A percentile compares a stretch with the other conserved stretches of the same genome.
These are phyloP conservation scores for Diplosphaera chodatii DNA, from an alignment of 139 green algal species.

Conservation along the genomic window DNA sequence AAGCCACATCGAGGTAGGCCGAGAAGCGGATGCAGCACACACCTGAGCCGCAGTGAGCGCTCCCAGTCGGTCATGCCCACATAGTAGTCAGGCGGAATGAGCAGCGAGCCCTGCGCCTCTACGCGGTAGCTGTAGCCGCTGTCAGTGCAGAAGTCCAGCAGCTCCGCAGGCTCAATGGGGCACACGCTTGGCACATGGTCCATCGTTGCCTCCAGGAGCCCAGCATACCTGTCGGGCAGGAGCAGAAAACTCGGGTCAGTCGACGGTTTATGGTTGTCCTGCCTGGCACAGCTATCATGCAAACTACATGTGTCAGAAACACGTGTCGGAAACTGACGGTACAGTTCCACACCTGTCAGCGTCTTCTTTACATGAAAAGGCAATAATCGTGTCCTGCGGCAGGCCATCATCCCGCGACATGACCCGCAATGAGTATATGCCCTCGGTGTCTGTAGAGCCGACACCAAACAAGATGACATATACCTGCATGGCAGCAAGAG, in stretches of 20 bases:
- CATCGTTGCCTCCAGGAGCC: slow-evolving; percentile 72
- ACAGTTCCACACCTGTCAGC: slow-evolving; percentile 42
- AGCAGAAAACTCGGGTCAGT: no score
- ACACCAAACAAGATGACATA: slow-evolving; percentile 80
- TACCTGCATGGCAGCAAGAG: slow-evolving; percentile 22
- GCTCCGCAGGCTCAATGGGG: slow-evolving; percentile 55
- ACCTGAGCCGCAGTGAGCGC: slow-evolving; percentile 54
- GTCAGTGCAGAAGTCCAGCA: slow-evolving; percentile 70
- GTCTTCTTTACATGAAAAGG: slow-evolving; percentile 68
- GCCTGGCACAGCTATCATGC: no score
- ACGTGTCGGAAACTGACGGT: no score
- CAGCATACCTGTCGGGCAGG: slow-evolving; percentile 49
- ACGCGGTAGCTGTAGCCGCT: slow-evolving; percentile 63
- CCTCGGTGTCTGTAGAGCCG: slow-evolving; percentile 60
- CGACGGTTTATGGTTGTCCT: no score
- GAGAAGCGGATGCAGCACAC: neutral
- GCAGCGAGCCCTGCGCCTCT: slow-evolving; percentile 56
- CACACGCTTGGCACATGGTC: slow-evolving; percentile 58
- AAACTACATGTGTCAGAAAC: no score
- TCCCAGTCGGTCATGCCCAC: slow-evolving; percentile 78
- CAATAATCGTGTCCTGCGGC: slow-evolving; percentile 78
- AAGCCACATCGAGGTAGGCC: no score
- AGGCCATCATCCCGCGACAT: slow-evolving; percentile 39
- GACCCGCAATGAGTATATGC: slow-evolving; percentile 74
- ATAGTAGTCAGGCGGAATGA: slow-evolving; percentile 78